Evolutionary conservation across 2,329 filamentous ascomycete genomes (phyloP).

Genomic region (Thelonectria discophora): DNA sequence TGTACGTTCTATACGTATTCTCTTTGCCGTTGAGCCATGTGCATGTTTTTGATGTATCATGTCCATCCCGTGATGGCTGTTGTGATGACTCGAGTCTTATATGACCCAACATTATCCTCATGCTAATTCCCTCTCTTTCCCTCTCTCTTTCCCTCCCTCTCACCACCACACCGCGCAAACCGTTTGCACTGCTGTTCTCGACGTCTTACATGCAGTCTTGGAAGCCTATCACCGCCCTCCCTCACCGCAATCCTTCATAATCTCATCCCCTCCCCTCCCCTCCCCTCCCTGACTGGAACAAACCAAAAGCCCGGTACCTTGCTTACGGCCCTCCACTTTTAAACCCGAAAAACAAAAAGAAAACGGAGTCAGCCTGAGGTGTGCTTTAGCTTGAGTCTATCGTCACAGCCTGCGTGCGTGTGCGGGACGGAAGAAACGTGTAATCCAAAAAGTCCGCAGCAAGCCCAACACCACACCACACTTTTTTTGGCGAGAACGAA

Average conservation of each 20-base stretch:
- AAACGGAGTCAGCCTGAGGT: conserved; percentile 14
- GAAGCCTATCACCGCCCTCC: conserved; percentile 1
- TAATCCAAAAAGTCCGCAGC: conserved; percentile 16
- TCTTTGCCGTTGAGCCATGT: not conserved
- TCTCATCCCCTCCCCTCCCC: not conserved
- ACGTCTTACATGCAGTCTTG: not conserved
- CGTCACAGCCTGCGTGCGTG: no score
- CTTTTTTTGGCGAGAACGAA: no score
- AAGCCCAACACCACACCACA: conserved; percentile 2
- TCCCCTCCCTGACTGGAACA: no score
- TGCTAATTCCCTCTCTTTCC: not conserved
- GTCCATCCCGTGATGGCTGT: not conserved
- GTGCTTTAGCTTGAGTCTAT: conserved; percentile 12
- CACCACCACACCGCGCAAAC: not conserved
- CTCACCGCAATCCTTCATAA: not conserved
- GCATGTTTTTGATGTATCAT: no score
- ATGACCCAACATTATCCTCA: no score
- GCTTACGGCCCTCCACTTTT: conserved; percentile 18
- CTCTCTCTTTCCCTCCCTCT: not conserved
- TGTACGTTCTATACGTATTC: not conserved
- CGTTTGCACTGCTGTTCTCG: not conserved
- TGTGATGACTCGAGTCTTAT: conserved; percentile 1
- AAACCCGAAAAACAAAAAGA: conserved; percentile 1
- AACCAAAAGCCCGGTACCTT: conserved; percentile 7
- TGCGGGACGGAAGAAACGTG: not conserved